These are phyloP conservation scores for Sarcodon aspratus DNA, from an alignment of 768 basidiomycete species.

Conservation along the genomic window DNA sequence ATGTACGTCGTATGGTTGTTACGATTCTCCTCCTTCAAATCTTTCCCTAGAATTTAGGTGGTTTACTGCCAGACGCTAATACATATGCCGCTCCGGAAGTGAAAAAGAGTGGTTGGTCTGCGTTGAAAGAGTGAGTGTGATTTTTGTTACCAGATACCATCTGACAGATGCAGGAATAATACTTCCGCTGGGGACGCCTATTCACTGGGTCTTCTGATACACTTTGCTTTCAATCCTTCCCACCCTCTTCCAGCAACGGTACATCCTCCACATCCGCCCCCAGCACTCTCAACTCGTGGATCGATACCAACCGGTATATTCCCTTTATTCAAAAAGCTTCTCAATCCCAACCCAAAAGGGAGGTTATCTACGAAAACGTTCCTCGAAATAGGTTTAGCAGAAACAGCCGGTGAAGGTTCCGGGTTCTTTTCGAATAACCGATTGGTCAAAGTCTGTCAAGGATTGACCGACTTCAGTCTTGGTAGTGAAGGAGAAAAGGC, in stretches of 20 bases:
- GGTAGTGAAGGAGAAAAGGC: slow-evolving; percentile 74
- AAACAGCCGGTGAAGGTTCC: slow-evolving; percentile 37
- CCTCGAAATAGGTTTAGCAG: slow-evolving; percentile 69
- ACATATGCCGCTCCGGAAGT: slow-evolving; percentile 74
- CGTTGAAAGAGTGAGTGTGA: slow-evolving; percentile 60
- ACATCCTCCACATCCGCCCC: slow-evolving; percentile 68
- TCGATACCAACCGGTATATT: slow-evolving; percentile 68
- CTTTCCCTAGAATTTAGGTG: slow-evolving; percentile 49
- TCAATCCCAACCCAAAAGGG: slow-evolving; percentile 80
- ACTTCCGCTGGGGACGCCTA: slow-evolving; percentile 67
- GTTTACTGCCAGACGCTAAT: slow-evolving; percentile 48
- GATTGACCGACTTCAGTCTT: slow-evolving; percentile 78
- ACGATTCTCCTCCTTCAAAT: slow-evolving; percentile 7
- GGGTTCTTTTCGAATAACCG: slow-evolving; percentile 82
- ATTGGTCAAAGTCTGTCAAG: slow-evolving; percentile 74
- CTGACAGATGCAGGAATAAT: slow-evolving; percentile 23
- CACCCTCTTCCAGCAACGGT: slow-evolving; percentile 58
- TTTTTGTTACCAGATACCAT: background rate
- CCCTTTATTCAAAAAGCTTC: slow-evolving; percentile 72
- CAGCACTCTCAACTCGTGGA: slow-evolving; percentile 65
- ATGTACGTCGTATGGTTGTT: slow-evolving; percentile 41
- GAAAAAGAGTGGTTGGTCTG: slow-evolving; percentile 76
- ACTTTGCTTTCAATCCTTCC: slow-evolving; percentile 79
- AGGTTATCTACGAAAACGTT: slow-evolving; percentile 70
- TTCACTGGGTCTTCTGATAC: slow-evolving; percentile 76